A percentile compares a stretch with the other conserved stretches of the same genome.
Evolutionary conservation across 305 asterid species (phyloP).

Genomic region (Rubia peregrina): DNA sequence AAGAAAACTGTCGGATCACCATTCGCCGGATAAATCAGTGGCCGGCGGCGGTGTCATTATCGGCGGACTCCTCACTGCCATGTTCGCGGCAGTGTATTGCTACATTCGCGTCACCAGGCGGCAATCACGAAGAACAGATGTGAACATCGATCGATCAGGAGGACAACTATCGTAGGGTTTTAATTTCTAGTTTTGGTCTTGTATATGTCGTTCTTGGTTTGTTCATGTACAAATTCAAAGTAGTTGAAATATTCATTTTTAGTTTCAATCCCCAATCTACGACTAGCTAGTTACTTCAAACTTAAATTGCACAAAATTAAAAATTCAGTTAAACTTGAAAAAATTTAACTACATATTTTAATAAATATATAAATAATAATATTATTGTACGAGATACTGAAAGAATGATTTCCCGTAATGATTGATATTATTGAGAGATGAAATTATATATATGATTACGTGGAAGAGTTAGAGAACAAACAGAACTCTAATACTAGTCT

Average conservation of each 20-base stretch:
- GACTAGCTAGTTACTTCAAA: background rate
- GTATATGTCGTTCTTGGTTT: background rate
- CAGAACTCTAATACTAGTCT: too few species aligned
- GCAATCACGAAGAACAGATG: constrained; percentile 11
- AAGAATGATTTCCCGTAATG: too few species aligned
- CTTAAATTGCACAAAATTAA: too few species aligned
- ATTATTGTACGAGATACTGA: too few species aligned
- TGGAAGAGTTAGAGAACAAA: too few species aligned
- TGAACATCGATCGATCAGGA: constrained; percentile 4
- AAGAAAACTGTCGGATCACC: constrained; percentile 33
- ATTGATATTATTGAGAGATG: too few species aligned
- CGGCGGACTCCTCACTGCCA: constrained; percentile 68
- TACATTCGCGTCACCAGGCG: constrained; percentile 65
- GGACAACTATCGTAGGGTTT: background rate
- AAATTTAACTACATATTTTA: too few species aligned
- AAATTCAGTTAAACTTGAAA: too few species aligned
- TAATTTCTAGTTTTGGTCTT: background rate
- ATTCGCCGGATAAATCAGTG: constrained; percentile 43
- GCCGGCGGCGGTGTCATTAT: constrained; percentile 73
- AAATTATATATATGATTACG: too few species aligned
- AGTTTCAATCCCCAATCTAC: background rate
- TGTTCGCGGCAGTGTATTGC: constrained; percentile 64
- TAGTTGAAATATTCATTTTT: background rate
- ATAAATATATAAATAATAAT: too few species aligned
- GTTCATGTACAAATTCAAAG: background rate